Evolutionary conservation across 768 basidiomycete species (phyloP), one percentile per base, ranked within the genome.

Genomic region (Trametes sanguinea): DNA sequence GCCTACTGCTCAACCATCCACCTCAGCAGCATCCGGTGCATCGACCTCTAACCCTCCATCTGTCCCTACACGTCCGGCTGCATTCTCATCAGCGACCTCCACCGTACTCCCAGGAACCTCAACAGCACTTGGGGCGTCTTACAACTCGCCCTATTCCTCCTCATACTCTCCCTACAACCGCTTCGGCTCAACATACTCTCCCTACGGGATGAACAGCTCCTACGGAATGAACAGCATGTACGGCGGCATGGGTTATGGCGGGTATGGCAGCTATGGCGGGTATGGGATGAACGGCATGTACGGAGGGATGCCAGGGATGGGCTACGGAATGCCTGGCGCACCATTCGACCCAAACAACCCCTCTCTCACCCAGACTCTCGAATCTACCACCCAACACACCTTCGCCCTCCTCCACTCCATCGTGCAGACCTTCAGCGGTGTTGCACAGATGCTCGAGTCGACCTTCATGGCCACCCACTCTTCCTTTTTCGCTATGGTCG

Each of bases 401-500:
- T 99, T 99, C 70, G 83, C 90, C 32, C 87, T 99, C 59, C 80
- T 99, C 32, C 95, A 98, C 68, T 92, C 91, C 10, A 89, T 99
- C 72, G 96, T 99, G 47, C 92, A 94, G 69, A 97, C 95, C 4
- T 96, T 98, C 76, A 82, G 87, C 0, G 95, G 95, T 27, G 88
- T 99, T 64, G 89, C 96, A 0, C 96, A 98, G 73, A 95, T 99
- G 87, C 88, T 99, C 71, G 96, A 98, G 74, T 89, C 86, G 37
- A 98, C 96, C 5, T 98, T 96, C 76, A 92, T 98, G 89, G 96
- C 96, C 2, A 96, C 94, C 0, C 94, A 96, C 74, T 94, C 92
- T 0, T 90, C 88, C 8, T 96, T 96, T 76, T 96, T 95, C 73
- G 94, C 94, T 59, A 94, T 96, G 89, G 94, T 95, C 53, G 92